phyloP scores from a whole-genome alignment of 2,329 filamentous ascomycete species.

The Nemania sp. region DNA sequence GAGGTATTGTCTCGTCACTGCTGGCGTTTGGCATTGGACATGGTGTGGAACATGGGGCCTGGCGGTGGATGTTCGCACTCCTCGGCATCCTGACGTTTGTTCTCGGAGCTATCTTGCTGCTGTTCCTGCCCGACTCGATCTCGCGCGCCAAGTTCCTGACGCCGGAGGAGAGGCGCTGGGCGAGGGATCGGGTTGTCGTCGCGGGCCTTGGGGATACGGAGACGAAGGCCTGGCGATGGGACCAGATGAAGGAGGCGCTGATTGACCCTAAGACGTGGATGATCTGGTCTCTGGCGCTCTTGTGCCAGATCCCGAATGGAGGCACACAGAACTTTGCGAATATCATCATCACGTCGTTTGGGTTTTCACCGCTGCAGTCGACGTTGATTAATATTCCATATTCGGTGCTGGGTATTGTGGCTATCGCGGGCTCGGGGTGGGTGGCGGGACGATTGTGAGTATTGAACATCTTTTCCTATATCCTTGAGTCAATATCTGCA shows the following conservation, averaged over 20 bases:
- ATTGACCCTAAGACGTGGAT: constrained; percentile 71
- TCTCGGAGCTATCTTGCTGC: constrained; percentile 62
- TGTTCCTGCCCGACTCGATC: constrained; percentile 65
- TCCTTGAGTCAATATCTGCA: too few species aligned
- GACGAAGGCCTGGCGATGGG: constrained; percentile 61
- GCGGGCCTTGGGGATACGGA: constrained; percentile 65
- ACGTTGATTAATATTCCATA: constrained; percentile 71
- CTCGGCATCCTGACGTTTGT: constrained; percentile 64
- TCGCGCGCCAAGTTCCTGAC: constrained; percentile 69
- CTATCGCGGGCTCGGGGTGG: constrained; percentile 63
- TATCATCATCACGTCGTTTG: constrained; percentile 67
- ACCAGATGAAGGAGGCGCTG: constrained; percentile 66
- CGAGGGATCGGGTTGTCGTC: constrained; percentile 59
- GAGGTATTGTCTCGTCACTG: constrained; percentile 61
- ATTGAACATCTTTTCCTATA: background rate
- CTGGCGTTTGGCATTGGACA: constrained; percentile 67
- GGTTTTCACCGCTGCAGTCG: constrained; percentile 66
- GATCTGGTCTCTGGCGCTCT: constrained; percentile 64
- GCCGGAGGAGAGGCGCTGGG: constrained; percentile 62
- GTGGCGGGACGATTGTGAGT: constrained; percentile 60
- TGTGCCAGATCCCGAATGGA: constrained; percentile 71
- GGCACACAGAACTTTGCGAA: constrained; percentile 71
- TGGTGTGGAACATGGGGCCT: constrained; percentile 43
- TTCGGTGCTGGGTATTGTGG: constrained; percentile 62
- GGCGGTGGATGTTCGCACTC: constrained; percentile 70